These are phyloP conservation scores for Vicia faba DNA, from an alignment of 306 rosid genomes.

Conservation along the genomic window DNA sequence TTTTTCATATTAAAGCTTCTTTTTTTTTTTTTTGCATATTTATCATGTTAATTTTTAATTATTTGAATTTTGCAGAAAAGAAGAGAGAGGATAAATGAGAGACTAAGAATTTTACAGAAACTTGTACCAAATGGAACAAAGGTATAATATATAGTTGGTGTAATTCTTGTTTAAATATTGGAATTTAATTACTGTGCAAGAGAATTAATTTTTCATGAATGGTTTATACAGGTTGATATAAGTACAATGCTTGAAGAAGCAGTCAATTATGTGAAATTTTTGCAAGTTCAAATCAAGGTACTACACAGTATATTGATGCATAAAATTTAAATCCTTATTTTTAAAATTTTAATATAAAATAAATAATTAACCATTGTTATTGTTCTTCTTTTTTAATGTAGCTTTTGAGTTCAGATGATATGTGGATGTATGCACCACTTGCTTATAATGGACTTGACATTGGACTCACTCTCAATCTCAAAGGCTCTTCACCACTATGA, in stretches of 20 bases:
- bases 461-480: constrained; percentile 54
- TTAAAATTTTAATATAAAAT: neutral
- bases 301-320: constrained; percentile 32
- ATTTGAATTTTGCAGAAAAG: constrained; percentile 67
- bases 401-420: constrained; percentile 90
- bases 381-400: constrained; percentile 19
- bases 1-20: neutral
- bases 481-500: constrained; percentile 52
- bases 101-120: constrained; percentile 71
- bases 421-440: constrained; percentile 95
- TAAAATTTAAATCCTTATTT: neutral
- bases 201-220: constrained; percentile 28
- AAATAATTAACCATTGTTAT: neutral
- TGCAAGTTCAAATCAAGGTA: constrained; percentile 97
- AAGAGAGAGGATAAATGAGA: constrained; percentile 85
- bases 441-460: constrained; percentile 91
- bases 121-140: constrained; percentile 95
- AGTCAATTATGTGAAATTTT: constrained; percentile 83
- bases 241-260: constrained; percentile 99
- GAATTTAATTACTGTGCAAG: neutral
- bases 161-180: neutral
- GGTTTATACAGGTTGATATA: constrained; percentile 68
- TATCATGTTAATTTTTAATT: constrained; percentile 22
- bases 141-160: constrained; percentile 39
- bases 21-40: neutral